Conservation (phyloP, 1,284 basidiomycete genomes). For the Puccinia brachypodii region DNA sequence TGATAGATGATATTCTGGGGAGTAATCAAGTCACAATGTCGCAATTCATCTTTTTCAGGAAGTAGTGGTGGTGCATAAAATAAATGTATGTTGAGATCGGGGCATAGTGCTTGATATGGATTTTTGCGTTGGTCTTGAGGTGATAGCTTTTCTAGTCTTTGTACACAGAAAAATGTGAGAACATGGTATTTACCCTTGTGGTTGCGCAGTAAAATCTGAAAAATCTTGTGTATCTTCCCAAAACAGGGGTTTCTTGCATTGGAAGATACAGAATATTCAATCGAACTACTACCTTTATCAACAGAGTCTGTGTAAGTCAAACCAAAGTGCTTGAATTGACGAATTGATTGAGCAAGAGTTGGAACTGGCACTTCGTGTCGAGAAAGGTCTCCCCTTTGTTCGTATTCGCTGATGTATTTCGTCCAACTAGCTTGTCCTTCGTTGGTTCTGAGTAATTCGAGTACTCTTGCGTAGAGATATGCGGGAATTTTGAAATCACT, state of each 20-base stretch:
- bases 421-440: background rate
- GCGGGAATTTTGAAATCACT: constrained; percentile 21
- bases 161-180: constrained; percentile 21
- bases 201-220: background rate
- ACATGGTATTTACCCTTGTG: constrained; percentile 17
- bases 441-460: background rate
- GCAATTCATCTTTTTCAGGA: background rate
- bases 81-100: constrained; percentile 1
- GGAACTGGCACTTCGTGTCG: constrained; percentile 19
- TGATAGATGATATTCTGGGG: constrained; percentile 18
- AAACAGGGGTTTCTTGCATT: background rate
- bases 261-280: constrained; percentile 11
- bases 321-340: background rate
- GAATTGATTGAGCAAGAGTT: constrained; percentile 2
- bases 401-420: constrained; percentile 6
- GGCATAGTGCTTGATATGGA: constrained; percentile 17
- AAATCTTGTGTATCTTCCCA: constrained; percentile 16
- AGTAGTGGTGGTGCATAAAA: constrained; percentile 29
- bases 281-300: constrained; percentile 35
- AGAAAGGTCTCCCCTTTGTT: background rate
- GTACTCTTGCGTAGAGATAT: background rate
- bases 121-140: background rate
- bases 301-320: constrained; percentile 19
- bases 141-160: background rate
- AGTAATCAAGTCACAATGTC: constrained; percentile 11